phyloP scores from a whole-genome alignment of 2,329 filamentous ascomycete genomes.

The Hypoxylon rubiginosum region DNA sequence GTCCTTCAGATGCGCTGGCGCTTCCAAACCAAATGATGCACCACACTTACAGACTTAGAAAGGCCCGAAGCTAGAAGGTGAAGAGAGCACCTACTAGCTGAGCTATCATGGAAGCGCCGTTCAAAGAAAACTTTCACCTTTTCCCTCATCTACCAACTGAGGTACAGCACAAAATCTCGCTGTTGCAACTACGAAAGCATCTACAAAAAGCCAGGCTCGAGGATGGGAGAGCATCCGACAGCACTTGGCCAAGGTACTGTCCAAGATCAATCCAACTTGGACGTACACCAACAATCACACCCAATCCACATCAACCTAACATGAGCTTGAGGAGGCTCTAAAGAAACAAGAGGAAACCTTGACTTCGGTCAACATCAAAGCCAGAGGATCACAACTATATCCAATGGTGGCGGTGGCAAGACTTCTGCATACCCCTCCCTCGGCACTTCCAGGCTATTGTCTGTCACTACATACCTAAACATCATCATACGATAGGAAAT shows the following conservation, averaged over 20 bases:
- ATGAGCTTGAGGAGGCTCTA: neutral
- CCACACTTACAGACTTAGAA: neutral
- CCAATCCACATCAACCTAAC: neutral
- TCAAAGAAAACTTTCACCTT: neutral
- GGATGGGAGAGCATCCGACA: constrained; percentile 5
- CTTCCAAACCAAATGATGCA: neutral
- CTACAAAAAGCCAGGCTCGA: neutral
- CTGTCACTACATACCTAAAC: neutral
- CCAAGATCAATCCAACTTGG: neutral
- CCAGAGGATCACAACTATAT: neutral
- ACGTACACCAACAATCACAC: neutral
- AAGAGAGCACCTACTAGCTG: neutral
- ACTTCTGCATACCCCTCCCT: neutral
- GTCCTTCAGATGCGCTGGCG: neutral
- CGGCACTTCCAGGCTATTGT: neutral
- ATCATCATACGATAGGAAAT: neutral
- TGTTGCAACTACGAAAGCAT: too few relatives aligned
- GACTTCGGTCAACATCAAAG: neutral
- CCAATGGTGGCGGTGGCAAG: neutral
- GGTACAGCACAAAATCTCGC: too few relatives aligned
- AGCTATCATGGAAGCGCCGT: neutral
- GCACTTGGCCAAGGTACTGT: neutral
- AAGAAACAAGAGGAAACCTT: neutral
- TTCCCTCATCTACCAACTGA: neutral
- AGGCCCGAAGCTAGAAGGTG: neutral